Evolutionary conservation across 768 basidiomycete genomes (phyloP), one percentile per base, ranked within the genome.

Genomic region (Pisolithus microcarpus): DNA sequence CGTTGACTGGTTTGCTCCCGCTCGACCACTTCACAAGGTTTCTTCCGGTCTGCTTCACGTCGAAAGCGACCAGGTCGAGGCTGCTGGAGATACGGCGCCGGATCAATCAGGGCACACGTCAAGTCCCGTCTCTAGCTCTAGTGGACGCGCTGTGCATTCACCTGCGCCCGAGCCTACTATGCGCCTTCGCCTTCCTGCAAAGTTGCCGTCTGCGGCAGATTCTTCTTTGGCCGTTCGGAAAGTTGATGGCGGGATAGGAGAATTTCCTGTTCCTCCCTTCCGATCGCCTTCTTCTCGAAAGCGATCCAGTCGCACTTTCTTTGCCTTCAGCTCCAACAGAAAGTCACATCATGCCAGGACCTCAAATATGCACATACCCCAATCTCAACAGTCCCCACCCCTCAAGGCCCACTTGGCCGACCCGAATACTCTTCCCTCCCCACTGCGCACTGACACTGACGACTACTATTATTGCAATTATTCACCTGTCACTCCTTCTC

Each of bases 1-100:
- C 21, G 75, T 76, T 18, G 76, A 81, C 50, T 80, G 79, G 77
- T 82, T 81, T 64, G 79, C 79, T 44, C 81, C 82, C 0, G 82
- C 84, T 71, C 79, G 78, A 54, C 80, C 81, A 1, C 80, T 82
- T 1, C 76, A 78, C 65, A 81, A 84, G 56, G 62, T 64, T 19
- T 18, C 45, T 10, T 18, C 28, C 56, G 65, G 23, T 54, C 59
- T 42, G 56, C 37, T 50, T 55, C 60, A 57, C 52, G 52, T 21
- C 45, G 39, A 58, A 65, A n/a, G 36, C 1, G 38, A 39, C 11
- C 65, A 72, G 55, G 72, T 71, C 55, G 74, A 72, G 69, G 70
- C 72, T 2, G 72, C n/a, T n/a, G n/a, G n/a, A n/a, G n/a, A n/a
- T n/a, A n/a, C 19, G 31, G 23, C 26, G 13, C n/a, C 9, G 5